Conservation (phyloP, 2,329 filamentous ascomycete species). For the Aureobasidium subglaciale region DNA sequence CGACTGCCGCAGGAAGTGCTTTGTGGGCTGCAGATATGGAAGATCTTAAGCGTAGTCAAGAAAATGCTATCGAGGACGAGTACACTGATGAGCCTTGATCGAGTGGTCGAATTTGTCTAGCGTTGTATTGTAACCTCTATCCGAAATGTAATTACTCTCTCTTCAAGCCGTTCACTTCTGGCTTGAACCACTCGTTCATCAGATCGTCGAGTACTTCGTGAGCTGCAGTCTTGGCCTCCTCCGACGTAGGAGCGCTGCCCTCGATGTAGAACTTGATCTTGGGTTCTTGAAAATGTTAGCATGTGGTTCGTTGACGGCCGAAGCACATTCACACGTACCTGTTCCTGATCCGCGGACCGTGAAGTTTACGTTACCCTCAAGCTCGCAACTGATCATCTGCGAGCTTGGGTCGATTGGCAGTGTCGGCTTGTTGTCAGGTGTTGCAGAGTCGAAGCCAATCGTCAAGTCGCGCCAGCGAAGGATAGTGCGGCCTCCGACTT, state of each 20-base stretch:
- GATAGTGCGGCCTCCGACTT: constrained; percentile 43
- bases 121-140: not conserved
- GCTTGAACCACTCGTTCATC: constrained; percentile 43
- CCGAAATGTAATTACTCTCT: not conserved
- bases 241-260: constrained; percentile 35
- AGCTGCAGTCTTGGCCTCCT: constrained; percentile 38
- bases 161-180: constrained; percentile 24
- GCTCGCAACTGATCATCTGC: constrained; percentile 59
- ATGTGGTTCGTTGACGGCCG: too few species aligned
- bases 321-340: not conserved
- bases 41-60: constrained; percentile 30
- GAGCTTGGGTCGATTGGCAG: constrained; percentile 50
- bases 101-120: not conserved
- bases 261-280: constrained; percentile 59
- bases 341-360: constrained; percentile 57
- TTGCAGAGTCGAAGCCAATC: constrained; percentile 51
- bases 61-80: constrained; percentile 18
- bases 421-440: constrained; percentile 43
- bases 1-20: constrained; percentile 75
- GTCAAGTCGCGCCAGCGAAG: constrained; percentile 57
- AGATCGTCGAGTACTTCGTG: constrained; percentile 40
- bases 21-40: constrained; percentile 81
- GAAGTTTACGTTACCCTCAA: constrained; percentile 50
- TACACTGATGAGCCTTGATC: constrained; percentile 27
- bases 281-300: constrained; percentile 38